phyloP scores from a whole-genome alignment of 768 basidiomycete species.

The Lentinula aciculospora region DNA sequence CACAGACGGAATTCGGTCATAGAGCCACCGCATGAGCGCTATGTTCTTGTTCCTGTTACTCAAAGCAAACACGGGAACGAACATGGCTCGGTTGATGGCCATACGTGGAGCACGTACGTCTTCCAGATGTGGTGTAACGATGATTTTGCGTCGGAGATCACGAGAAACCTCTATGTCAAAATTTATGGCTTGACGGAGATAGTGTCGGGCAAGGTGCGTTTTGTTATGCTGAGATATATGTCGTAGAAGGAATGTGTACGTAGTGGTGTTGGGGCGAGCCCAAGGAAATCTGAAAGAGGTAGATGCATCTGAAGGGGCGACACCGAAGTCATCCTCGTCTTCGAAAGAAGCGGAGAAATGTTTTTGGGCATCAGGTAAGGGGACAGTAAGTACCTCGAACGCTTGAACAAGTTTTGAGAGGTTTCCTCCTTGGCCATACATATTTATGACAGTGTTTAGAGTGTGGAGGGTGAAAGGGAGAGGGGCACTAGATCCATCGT shows the following conservation, averaged over 20 bases:
- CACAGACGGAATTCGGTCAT: slow-evolving; percentile 36
- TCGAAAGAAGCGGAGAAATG: slow-evolving; percentile 51
- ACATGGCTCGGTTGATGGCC: slow-evolving; percentile 45
- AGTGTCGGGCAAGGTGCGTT: slow-evolving; percentile 61
- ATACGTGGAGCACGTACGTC: slow-evolving; percentile 46
- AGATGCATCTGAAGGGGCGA: slow-evolving; percentile 28
- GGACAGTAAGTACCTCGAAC: slow-evolving; percentile 75
- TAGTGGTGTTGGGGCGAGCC: slow-evolving; percentile 60
- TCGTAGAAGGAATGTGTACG: slow-evolving; percentile 57
- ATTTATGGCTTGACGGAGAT: slow-evolving; percentile 47
- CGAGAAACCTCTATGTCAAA: slow-evolving; percentile 34
- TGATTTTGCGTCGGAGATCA: slow-evolving; percentile 26
- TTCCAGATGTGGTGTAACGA: slow-evolving; percentile 20
- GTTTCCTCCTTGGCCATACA: slow-evolving; percentile 55
- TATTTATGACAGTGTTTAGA: slow-evolving; percentile 69
- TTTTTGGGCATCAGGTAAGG: slow-evolving; percentile 48
- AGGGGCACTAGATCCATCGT: slow-evolving; percentile 21
- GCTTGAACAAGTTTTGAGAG: slow-evolving; percentile 66
- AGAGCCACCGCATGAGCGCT: slow-evolving; percentile 57
- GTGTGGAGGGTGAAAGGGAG: slow-evolving; percentile 57
- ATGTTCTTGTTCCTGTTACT: slow-evolving; percentile 55
- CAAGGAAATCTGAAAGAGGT: slow-evolving; percentile 20
- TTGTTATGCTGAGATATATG: slow-evolving; percentile 39
- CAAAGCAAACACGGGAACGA: slow-evolving; percentile 53
- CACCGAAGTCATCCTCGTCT: slow-evolving; percentile 57